Evolutionary conservation across 208 protist species (phyloP).

Genomic region (Balamuthia mandrillaris): DNA sequence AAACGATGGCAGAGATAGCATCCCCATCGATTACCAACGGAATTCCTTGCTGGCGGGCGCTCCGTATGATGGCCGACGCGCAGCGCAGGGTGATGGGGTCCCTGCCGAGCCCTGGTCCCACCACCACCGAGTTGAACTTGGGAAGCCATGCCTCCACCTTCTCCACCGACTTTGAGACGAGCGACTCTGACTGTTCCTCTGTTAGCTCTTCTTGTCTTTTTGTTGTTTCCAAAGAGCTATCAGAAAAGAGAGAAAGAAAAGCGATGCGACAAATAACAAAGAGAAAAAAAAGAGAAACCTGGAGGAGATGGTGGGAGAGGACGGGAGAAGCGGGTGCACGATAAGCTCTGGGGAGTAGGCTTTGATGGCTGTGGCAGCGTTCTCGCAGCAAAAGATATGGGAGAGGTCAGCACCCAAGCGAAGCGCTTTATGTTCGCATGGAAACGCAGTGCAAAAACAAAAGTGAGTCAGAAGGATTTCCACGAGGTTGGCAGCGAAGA

Average conservation of each 20-base stretch:
- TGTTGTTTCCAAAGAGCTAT: background rate
- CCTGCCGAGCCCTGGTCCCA: constrained; percentile 75
- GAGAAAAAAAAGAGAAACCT: background rate
- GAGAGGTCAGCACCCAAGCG: constrained; percentile 69
- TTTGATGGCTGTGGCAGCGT: constrained; percentile 74
- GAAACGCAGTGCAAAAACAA: too few species aligned
- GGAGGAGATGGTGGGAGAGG: background rate
- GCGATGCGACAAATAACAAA: background rate
- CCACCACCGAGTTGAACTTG: constrained; percentile 55
- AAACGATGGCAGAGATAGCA: background rate
- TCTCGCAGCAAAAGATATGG: constrained; percentile 72
- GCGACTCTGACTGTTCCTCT: background rate
- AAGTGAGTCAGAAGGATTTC: too few species aligned
- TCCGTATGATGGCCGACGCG: constrained; percentile 15
- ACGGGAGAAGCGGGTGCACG: constrained; percentile 65
- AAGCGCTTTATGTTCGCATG: too few species aligned
- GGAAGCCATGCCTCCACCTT: constrained; percentile 5
- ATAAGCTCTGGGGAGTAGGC: constrained; percentile 78
- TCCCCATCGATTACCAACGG: constrained; percentile 49
- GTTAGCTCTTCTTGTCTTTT: background rate
- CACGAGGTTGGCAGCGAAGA: too few species aligned
- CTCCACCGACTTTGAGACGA: background rate
- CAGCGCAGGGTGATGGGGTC: background rate
- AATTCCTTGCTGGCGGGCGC: background rate
- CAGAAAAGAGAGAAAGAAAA: background rate